Percentiles rank a stretch among this genome's conserved stretches.
Conservation (phyloP, 345 rosid genomes). For the Litchi chinensis region DNA sequence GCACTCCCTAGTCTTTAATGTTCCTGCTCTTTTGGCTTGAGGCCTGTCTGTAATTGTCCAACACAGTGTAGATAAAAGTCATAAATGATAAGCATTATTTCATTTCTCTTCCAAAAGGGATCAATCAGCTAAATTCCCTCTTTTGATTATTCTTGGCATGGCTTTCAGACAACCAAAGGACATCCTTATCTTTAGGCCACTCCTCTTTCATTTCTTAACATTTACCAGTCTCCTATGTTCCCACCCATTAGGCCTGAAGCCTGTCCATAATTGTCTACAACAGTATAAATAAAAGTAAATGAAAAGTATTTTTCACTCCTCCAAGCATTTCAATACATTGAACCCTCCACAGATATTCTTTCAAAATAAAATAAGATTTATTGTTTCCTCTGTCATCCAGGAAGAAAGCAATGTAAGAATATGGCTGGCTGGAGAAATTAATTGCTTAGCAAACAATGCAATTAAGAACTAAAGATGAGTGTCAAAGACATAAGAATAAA, state of each 20-base stretch:
- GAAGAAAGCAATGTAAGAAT: background rate
- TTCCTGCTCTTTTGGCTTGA: background rate
- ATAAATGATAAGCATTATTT: background rate
- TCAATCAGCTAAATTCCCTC: background rate
- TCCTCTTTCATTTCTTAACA: background rate
- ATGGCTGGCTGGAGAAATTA: background rate
- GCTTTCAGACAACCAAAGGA: background rate
- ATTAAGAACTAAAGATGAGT: background rate
- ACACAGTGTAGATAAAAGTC: background rate
- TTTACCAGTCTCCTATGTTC: background rate
- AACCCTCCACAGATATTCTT: background rate
- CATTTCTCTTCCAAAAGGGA: background rate
- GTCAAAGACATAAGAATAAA: constrained; percentile 6
- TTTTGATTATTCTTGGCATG: background rate
- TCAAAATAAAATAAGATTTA: background rate
- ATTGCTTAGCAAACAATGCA: background rate
- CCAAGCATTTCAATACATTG: background rate
- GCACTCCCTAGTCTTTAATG: background rate
- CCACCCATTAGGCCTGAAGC: background rate
- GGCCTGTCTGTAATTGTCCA: background rate
- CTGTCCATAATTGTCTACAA: background rate
- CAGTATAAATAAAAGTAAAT: background rate
- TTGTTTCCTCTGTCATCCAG: background rate
- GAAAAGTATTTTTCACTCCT: background rate
- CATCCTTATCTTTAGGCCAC: background rate